These are phyloP conservation scores for Phytopythium mirpurense DNA, from an alignment of 352 stramenopile genomes.

Conservation along the genomic window DNA sequence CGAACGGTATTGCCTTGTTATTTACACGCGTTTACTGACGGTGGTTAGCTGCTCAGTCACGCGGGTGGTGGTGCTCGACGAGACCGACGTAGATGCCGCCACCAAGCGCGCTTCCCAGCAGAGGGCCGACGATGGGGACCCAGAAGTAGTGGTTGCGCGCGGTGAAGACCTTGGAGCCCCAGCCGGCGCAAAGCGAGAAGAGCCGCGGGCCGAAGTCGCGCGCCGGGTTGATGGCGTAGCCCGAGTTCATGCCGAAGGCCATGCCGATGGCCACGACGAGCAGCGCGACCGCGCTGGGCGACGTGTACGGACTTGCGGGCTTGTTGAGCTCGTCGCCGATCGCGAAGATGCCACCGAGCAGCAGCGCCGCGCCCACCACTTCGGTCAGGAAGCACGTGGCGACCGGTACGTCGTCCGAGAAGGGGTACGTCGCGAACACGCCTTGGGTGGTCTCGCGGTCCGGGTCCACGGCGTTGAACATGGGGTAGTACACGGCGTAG, in stretches of 20 bases:
- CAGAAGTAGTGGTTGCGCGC: slow-evolving; percentile 43
- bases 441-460: slow-evolving; percentile 26
- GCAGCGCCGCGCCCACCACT: slow-evolving; percentile 47
- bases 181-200: slow-evolving; percentile 32
- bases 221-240: slow-evolving; percentile 59
- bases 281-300: slow-evolving; percentile 35
- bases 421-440: slow-evolving; percentile 51
- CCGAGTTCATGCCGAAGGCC: slow-evolving; percentile 58
- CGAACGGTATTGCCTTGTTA: background rate
- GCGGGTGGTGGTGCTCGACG: slow-evolving; percentile 24
- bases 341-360: slow-evolving; percentile 47
- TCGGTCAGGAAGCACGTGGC: slow-evolving; percentile 56
- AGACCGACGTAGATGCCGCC: slow-evolving; percentile 21
- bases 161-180: slow-evolving; percentile 29
- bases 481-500: slow-evolving; percentile 45
- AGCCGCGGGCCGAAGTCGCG: slow-evolving; percentile 38
- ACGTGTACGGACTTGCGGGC: slow-evolving; percentile 31
- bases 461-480: slow-evolving; percentile 39
- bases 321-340: slow-evolving; percentile 53
- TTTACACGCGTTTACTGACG: slow-evolving; percentile 1
- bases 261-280: slow-evolving; percentile 53
- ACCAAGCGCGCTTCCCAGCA: slow-evolving; percentile 25
- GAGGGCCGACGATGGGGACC: slow-evolving; percentile 35
- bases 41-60: background rate
- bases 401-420: slow-evolving; percentile 28